Conservation (phyloP, 2,329 filamentous ascomycete genomes). For the Penicillium sp. region DNA sequence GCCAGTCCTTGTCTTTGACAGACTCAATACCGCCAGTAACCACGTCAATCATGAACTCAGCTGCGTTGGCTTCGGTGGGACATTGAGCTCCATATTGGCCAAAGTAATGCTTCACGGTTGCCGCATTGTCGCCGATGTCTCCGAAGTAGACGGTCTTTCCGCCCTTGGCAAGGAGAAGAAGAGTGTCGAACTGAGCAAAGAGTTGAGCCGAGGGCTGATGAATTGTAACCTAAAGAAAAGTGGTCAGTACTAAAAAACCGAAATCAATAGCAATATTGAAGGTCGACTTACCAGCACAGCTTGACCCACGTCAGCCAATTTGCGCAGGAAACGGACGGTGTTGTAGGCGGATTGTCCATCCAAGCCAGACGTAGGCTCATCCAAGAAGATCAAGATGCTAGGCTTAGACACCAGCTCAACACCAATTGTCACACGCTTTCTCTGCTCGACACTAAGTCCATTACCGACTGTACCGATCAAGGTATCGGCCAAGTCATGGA, state of each 20-base stretch:
- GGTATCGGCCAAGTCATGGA: constrained; percentile 63
- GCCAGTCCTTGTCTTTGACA: constrained; percentile 14
- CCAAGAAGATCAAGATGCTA: constrained; percentile 65
- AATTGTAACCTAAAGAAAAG: constrained; percentile 57
- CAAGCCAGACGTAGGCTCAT: constrained; percentile 68
- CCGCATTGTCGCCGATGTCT: constrained; percentile 62
- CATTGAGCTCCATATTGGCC: constrained; percentile 58
- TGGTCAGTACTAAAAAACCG: neutral
- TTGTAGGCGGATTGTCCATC: constrained; percentile 67
- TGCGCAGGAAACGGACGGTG: constrained; percentile 65
- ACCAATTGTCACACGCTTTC: constrained; percentile 69
- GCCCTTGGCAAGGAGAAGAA: constrained; percentile 64
- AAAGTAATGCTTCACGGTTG: constrained; percentile 66
- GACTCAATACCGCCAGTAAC: constrained; percentile 58
- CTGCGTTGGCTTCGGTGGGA: constrained; percentile 7
- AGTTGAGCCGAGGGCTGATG: constrained; percentile 67
- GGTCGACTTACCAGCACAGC: constrained; percentile 53
- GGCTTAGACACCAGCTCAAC: constrained; percentile 70
- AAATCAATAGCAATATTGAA: too few species aligned
- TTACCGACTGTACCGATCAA: constrained; percentile 49
- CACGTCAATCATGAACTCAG: constrained; percentile 33
- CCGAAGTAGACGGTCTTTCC: constrained; percentile 72
- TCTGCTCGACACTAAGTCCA: constrained; percentile 62
- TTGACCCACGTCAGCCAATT: constrained; percentile 63
- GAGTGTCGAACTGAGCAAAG: constrained; percentile 69